These are phyloP conservation scores for Wickerhamomyces sydowiorum DNA, from an alignment of 805 yeast genomes.

Conservation along the genomic window DNA sequence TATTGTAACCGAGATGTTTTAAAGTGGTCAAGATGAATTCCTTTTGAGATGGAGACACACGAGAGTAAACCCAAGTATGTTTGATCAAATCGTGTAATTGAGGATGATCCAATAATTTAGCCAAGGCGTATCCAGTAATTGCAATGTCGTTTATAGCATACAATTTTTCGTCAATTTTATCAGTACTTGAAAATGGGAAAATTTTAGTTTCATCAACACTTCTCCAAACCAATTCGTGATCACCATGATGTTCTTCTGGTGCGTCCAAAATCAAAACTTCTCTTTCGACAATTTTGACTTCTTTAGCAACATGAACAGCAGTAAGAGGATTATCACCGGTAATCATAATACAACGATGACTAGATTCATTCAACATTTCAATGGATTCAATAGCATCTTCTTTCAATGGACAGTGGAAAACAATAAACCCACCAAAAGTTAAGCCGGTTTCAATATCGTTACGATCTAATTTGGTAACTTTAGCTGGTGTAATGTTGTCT, in stretches of 20 bases:
- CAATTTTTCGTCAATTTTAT: conserved; percentile 47
- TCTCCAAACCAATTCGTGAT: conserved; percentile 72
- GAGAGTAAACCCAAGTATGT: conserved; percentile 95
- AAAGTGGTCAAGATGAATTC: conserved; percentile 81
- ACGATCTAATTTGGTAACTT: conserved; percentile 59
- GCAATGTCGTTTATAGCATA: conserved; percentile 78
- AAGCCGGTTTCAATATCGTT: conserved; percentile 71
- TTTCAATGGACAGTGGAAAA: conserved; percentile 96
- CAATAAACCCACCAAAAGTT: conserved; percentile 85
- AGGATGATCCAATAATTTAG: conserved; percentile 55
- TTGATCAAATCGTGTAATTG: conserved; percentile 71
- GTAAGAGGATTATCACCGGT: conserved; percentile 99
- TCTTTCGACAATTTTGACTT: conserved; percentile 81
- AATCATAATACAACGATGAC: conserved; percentile 95
- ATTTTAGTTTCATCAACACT: conserved; percentile 71
- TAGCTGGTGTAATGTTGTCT: conserved; percentile 38
- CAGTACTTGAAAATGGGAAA: conserved; percentile 59
- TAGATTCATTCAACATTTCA: conserved; percentile 87
- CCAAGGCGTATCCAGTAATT: conserved; percentile 87
- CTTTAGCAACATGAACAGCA: conserved; percentile 95
- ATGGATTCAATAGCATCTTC: conserved; percentile 87
- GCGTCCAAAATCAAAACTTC: conserved; percentile 83
- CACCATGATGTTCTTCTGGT: conserved; percentile 62
- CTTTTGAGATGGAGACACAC: conserved; percentile 95
- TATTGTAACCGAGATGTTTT: conserved; percentile 84